Evolutionary conservation across 106 monocot species (phyloP), one percentile per base, ranked within the genome.

Genomic region (Acorus calamus): DNA sequence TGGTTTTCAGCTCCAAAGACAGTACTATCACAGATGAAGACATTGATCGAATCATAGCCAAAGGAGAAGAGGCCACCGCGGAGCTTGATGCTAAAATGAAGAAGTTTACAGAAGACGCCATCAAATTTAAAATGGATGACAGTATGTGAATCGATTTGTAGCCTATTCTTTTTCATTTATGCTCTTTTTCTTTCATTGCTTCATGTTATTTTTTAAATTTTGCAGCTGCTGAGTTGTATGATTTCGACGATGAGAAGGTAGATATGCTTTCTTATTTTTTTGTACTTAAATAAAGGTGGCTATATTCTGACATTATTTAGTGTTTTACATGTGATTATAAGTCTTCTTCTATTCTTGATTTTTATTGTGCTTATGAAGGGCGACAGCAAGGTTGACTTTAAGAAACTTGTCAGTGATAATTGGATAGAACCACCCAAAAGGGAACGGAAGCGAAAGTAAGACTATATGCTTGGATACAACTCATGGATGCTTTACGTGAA

Each of bases 91-190:
- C 80, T 14, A 98, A 98, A 66, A 98, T 98, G 96, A 98, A 91
- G 66, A 91, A 85, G 59, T 98, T 98, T 68, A 98, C 96, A 11
- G 96, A 98, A 78, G 96, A 98, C 85, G 91, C 96, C 11, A 98
- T 98, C 69, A 91, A 98, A 75, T 98, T 98, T 62, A 98, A 98
- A 71, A 98, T 98, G 96, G 96, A 98, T 71, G 91, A 91, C 55
- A 98, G 96, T 98, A 91, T 73, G 87, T 57, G 14, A 13, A 57
- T 52, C 4, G 43, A 11, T 50, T 28, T 11, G 56, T 9, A 46
- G 46, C 4, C 4, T 60, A 11, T 55, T 49, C 0, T 28, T 47
- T 62, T 74, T 6, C 56, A 11, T 55, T 48, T 47, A 44, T 49
- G 3, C 43, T 52, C 12, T 61, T 46, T 41, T 8, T 6, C 55